Conservation (phyloP, 1,284 basidiomycete species). For the Bjerkandera adusta region DNA sequence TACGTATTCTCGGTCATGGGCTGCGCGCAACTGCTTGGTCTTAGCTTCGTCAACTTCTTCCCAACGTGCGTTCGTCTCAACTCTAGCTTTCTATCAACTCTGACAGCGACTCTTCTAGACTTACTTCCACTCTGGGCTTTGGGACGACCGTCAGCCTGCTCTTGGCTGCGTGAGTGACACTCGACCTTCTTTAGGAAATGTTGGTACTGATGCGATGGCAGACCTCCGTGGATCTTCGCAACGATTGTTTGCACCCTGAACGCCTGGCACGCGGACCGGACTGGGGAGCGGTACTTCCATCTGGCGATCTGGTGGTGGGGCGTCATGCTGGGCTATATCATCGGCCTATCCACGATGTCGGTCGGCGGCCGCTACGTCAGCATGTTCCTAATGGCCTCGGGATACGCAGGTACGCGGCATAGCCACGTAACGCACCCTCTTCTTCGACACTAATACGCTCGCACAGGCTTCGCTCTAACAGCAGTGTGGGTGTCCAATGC, state of each 20-base stretch:
- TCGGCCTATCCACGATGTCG: conserved; percentile 53
- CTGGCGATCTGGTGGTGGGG: conserved; percentile 58
- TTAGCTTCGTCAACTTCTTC: conserved; percentile 76
- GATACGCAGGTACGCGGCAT: conserved; percentile 46
- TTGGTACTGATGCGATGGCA: conserved; percentile 30
- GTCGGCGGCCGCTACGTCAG: conserved; percentile 59
- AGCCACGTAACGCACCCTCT: too few species aligned
- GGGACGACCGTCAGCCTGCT: conserved; percentile 56
- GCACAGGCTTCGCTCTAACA: conserved; percentile 53
- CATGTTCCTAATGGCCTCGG: conserved; percentile 62
- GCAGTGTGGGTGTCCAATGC: conserved; percentile 64
- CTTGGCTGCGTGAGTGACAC: conserved; percentile 54
- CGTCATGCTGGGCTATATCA: conserved; percentile 62
- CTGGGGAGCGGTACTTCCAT: conserved; percentile 71
- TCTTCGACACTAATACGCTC: neutral
- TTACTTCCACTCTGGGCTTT: conserved; percentile 68
- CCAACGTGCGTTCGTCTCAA: conserved; percentile 48
- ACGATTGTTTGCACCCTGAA: conserved; percentile 54
- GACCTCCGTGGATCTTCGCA: conserved; percentile 65
- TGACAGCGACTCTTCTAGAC: conserved; percentile 30
- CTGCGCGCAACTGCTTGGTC: conserved; percentile 51
- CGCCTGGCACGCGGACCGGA: conserved; percentile 68
- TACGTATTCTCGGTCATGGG: conserved; percentile 55
- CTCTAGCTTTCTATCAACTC: too few species aligned
- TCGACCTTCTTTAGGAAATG: too few species aligned